These are phyloP conservation scores for Fonsecaea pugnacius DNA, from an alignment of 2,329 filamentous ascomycete species.

Conservation along the genomic window DNA sequence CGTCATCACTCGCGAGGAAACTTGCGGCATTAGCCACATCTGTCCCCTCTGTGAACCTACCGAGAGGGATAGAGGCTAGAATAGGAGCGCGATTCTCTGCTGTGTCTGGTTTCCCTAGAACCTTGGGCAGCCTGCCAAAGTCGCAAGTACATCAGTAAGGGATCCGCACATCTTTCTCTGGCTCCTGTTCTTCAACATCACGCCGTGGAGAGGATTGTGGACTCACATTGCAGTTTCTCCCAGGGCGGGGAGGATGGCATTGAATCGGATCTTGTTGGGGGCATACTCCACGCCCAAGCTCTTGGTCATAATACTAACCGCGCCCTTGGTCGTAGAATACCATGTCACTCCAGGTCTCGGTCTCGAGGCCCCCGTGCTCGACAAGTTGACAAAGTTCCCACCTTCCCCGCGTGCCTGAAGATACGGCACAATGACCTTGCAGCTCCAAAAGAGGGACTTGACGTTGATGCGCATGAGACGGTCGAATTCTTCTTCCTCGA, in stretches of 20 bases:
- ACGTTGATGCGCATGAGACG: conserved; percentile 54
- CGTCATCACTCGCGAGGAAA: not conserved
- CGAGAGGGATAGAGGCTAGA: not conserved
- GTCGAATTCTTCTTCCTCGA: conserved; percentile 54
- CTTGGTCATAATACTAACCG: conserved; percentile 67
- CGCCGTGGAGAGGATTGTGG: not conserved
- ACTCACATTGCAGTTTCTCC: conserved; percentile 42
- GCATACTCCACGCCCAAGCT: conserved; percentile 75
- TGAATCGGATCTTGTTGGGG: conserved; percentile 72
- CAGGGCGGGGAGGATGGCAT: conserved; percentile 70
- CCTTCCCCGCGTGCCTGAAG: conserved; percentile 29
- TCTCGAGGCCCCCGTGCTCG: conserved; percentile 32
- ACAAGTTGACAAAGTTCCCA: conserved; percentile 32
- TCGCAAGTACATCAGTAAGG: not conserved
- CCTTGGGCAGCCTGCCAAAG: not conserved
- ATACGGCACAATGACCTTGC: conserved; percentile 32
- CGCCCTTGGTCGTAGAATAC: conserved; percentile 67
- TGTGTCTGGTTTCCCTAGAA: not conserved
- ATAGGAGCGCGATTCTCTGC: not conserved
- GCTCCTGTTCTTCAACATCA: not conserved
- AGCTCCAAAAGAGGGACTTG: conserved; percentile 32
- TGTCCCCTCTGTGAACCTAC: not conserved
- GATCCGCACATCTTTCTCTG: not conserved
- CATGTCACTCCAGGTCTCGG: conserved; percentile 34
- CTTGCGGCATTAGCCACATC: not conserved